A percentile compares a stretch with the other conserved stretches of the same genome.
These are phyloP conservation scores for Tylopilus sp. DNA, from an alignment of 768 basidiomycete genomes.

Conservation along the genomic window DNA sequence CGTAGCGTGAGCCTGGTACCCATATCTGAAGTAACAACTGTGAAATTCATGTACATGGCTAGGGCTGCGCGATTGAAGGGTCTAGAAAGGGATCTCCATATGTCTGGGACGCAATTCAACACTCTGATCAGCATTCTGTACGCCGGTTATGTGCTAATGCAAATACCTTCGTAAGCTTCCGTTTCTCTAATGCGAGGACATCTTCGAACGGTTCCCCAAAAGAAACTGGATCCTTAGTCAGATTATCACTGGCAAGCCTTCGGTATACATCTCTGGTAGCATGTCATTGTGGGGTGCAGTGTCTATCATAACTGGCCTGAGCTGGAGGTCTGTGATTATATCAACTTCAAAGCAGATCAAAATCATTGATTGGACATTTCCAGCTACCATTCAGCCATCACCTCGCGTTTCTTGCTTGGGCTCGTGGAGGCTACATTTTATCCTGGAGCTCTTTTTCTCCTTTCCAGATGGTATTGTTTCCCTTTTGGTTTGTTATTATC, in stretches of 20 bases:
- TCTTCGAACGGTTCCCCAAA: neutral
- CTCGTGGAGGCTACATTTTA: neutral
- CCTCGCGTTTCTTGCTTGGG: neutral
- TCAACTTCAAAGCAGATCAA: neutral
- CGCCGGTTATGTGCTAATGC: constrained; percentile 71
- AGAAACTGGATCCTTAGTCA: constrained; percentile 69
- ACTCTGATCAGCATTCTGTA: constrained; percentile 66
- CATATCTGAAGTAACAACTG: neutral
- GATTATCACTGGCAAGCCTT: constrained; percentile 63
- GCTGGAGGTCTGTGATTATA: neutral
- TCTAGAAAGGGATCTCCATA: constrained; percentile 60
- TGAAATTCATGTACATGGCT: neutral
- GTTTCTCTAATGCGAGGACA: neutral
- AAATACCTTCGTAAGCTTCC: constrained; percentile 59
- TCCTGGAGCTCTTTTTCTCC: neutral
- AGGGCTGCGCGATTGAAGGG: constrained; percentile 72
- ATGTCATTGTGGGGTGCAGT: neutral
- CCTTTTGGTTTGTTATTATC: neutral
- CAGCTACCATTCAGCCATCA: neutral
- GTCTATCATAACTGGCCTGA: neutral
- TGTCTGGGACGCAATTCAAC: constrained; percentile 59
- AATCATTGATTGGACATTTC: neutral
- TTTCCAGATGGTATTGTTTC: neutral
- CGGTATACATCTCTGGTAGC: constrained; percentile 57
- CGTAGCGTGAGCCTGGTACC: constrained; percentile 43